phyloP scores from a whole-genome alignment of 164 flowering plant genomes.

The Euptelea pleiosperma region DNA sequence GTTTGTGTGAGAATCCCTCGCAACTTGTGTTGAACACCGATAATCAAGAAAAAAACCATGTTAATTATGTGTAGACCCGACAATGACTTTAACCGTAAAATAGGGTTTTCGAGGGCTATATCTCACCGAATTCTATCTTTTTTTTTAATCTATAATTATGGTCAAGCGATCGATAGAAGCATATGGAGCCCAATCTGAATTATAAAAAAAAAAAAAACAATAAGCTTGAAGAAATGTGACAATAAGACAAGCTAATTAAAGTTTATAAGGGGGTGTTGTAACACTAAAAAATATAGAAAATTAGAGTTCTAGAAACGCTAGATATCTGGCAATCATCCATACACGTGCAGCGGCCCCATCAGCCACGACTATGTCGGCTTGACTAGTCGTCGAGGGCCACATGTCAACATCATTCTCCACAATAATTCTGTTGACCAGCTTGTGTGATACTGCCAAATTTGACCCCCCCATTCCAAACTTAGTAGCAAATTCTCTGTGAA shows the following conservation, averaged over 20 bases:
- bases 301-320: conserved; percentile 8
- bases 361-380: conserved; percentile 48
- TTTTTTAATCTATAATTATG: neutral
- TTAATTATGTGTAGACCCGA: no score
- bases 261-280: no score
- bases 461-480: conserved; percentile 9
- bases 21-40: neutral
- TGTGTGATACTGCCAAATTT: conserved; percentile 10
- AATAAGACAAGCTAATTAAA: neutral
- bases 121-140: no score
- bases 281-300: neutral
- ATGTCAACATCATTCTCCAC: conserved; percentile 28
- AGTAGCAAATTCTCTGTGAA: no score
- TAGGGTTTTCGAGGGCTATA: no score
- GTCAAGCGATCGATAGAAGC: conserved; percentile 7
- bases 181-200: conserved; percentile 3
- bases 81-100: neutral
- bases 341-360: conserved; percentile 50
- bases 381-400: conserved; percentile 28
- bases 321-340: conserved; percentile 24
- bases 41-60: neutral
- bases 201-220: no score
- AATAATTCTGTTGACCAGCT: conserved; percentile 6
- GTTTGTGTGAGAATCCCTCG: conserved; percentile 1
- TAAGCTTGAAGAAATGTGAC: neutral